phyloP scores from a whole-genome alignment of 495 filamentous ascomycete genomes.

The Oidiodendron maius region DNA sequence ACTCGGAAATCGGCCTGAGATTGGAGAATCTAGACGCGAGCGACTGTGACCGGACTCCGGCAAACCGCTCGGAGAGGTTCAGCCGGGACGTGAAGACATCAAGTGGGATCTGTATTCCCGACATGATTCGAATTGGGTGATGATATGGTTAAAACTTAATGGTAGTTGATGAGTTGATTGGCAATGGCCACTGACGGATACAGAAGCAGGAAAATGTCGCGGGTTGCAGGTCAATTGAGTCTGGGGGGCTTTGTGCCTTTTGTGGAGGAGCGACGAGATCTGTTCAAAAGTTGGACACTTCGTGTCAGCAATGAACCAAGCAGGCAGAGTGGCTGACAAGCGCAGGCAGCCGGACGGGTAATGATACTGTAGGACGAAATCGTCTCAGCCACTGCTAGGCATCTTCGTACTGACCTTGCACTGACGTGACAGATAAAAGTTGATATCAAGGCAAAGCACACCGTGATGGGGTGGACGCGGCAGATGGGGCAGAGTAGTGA shows the following conservation, averaged over 20 bases:
- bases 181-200: too few relatives aligned
- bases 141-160: neutral
- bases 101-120: conserved; percentile 83
- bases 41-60: conserved; percentile 69
- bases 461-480: too few relatives aligned
- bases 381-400: too few relatives aligned
- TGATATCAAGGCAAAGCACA: too few relatives aligned
- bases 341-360: too few relatives aligned
- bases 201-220: too few relatives aligned
- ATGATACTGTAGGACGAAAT: too few relatives aligned
- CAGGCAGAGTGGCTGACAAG: too few relatives aligned
- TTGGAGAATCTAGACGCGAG: conserved; percentile 83
- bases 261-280: conserved; percentile 15
- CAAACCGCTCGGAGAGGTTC: conserved; percentile 68
- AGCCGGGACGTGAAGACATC: conserved; percentile 86
- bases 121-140: too few relatives aligned
- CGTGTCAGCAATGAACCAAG: conserved; percentile 17
- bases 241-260: neutral
- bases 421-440: too few relatives aligned
- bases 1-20: conserved; percentile 85
- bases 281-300: conserved; percentile 15
- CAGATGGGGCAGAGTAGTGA: too few relatives aligned
- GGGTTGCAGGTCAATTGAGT: neutral
- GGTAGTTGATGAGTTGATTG: neutral
- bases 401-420: too few relatives aligned